Evolutionary conservation across 2,329 filamentous ascomycete species (phyloP).

Genomic region (Tricladium varicosporioides): DNA sequence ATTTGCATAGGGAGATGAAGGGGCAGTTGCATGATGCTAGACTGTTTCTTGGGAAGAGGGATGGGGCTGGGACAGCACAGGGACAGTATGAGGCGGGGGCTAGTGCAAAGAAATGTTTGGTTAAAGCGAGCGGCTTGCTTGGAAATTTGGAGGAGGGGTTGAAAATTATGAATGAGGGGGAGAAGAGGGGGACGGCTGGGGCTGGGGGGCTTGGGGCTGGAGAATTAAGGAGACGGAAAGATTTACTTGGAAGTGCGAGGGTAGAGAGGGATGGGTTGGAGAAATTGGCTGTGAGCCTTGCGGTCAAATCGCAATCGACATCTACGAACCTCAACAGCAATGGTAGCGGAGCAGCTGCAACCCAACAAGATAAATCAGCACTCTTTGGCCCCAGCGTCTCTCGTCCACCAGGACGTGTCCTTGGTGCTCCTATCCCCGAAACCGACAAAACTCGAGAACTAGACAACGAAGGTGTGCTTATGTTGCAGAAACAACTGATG

Average conservation of each 20-base stretch:
- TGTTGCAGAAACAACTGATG: slow-evolving; percentile 74
- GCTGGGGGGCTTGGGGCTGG: slow-evolving; percentile 60
- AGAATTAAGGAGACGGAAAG: slow-evolving; percentile 68
- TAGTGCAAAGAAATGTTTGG: slow-evolving; percentile 71
- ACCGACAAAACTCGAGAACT: slow-evolving; percentile 74
- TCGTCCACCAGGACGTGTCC: slow-evolving; percentile 56
- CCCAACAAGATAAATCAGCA: slow-evolving; percentile 41
- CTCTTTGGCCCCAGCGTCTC: slow-evolving; percentile 43
- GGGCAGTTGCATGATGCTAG: slow-evolving; percentile 65
- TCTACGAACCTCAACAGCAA: slow-evolving; percentile 15
- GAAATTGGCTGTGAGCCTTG: slow-evolving; percentile 62
- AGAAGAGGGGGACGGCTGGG: slow-evolving; percentile 27
- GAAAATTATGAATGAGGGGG: slow-evolving; percentile 51
- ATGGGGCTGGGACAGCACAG: slow-evolving; percentile 54
- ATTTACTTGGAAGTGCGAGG: slow-evolving; percentile 66
- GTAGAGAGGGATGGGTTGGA: slow-evolving; percentile 77
- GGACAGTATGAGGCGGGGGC: slow-evolving; percentile 64
- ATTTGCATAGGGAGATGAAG: slow-evolving; percentile 74
- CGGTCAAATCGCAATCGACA: slow-evolving; percentile 41
- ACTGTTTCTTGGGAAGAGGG: slow-evolving; percentile 63
- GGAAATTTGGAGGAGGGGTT: slow-evolving; percentile 65
- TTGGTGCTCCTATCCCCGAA: slow-evolving; percentile 71
- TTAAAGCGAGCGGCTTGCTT: slow-evolving; percentile 65
- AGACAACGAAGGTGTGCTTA: slow-evolving; percentile 71
- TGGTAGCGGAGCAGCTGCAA: slow-evolving; percentile 25